Evolutionary conservation across 208 protist species (phyloP).

Genomic region (Leishmania major): DNA sequence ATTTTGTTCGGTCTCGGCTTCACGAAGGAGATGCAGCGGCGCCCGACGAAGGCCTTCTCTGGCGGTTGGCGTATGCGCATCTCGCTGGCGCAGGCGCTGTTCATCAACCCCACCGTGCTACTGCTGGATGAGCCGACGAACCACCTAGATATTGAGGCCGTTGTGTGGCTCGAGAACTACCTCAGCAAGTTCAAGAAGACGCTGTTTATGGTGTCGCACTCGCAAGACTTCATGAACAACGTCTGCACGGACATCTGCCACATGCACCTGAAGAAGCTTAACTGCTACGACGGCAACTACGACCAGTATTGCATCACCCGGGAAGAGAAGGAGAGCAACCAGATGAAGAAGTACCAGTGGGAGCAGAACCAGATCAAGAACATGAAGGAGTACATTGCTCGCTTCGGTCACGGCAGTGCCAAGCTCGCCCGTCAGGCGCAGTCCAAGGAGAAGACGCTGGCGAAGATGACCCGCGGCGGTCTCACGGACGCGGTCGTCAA

Average conservation of each 20-base stretch:
- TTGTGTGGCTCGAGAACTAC: constrained; percentile 97
- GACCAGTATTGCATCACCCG: constrained; percentile 94
- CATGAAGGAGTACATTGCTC: constrained; percentile 97
- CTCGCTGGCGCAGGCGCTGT: constrained; percentile 95
- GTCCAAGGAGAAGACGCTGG: constrained; percentile 95
- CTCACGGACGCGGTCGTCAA: constrained; percentile 92
- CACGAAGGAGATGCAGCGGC: constrained; percentile 78
- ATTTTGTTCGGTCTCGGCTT: constrained; percentile 97
- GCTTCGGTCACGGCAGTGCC: constrained; percentile 94
- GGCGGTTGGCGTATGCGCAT: constrained; percentile 99
- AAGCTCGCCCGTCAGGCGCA: constrained; percentile 96
- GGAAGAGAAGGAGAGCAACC: constrained; percentile 94
- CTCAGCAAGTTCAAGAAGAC: constrained; percentile 93
- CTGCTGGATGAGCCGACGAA: constrained; percentile 99
- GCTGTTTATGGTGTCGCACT: constrained; percentile 96
- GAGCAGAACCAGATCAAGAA: constrained; percentile 97
- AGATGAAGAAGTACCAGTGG: constrained; percentile 96
- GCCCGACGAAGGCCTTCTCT: constrained; percentile 85
- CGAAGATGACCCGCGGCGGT: constrained; percentile 94
- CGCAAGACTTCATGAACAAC: constrained; percentile 97
- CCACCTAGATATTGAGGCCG: constrained; percentile 96
- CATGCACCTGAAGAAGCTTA: constrained; percentile 87
- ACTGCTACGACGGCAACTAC: constrained; percentile 96
- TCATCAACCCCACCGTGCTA: constrained; percentile 93
- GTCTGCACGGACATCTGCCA: constrained; percentile 98